Evolutionary conservation across 2,329 filamentous ascomycete genomes (phyloP), one percentile per base, ranked within the genome.

Genomic region (Tolypocladium tropicale): DNA sequence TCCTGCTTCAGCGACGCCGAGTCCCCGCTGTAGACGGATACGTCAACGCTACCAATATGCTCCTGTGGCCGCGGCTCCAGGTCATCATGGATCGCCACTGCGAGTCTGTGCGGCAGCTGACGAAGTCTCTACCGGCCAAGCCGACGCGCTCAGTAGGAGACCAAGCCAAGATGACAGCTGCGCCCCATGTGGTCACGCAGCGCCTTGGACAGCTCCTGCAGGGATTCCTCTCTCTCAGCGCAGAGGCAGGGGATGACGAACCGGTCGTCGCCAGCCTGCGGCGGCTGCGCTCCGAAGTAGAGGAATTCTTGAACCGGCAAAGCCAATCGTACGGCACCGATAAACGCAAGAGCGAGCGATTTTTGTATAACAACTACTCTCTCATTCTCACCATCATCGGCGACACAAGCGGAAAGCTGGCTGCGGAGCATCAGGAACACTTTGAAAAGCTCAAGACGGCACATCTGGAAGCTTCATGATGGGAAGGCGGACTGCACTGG

Each of bases 321-420:
- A 88, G 89, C 66, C 87, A 90, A 62, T 77, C 78, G 0, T 89
- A 92, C 59, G 84, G 82, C 23, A 74, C 79, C 1, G 93, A 96
- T 65, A 79, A 82, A 60, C 83, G 90, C 67, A 95, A 95, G 74
- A 80, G 87, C 62, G 88, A 93, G 62, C 79, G 94, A 49, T 97
- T 97, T 67, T 71, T 99, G 65, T 94, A 89, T 68, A 99, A 97
- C 69, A 99, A 99, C 70, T 97, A 95, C 71, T 95, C 90, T 55
- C 77, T 99, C 60, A 82, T 99, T n/a, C 78, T 90, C 64, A 96
- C 94, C 12, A 96, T 99, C 59, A 88, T 99, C 61, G 84, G 88
- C 65, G 88, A 93, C 64, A 80, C 83, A 5, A 78, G 80, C 12
- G 90, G 90, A 4, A 89, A 89, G 69, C 69, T 93, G 65, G 83